Evolutionary conservation across 129 eudicot species (phyloP), one percentile per base, ranked within the genome.

Genomic region (Dittrichia graveolens): DNA sequence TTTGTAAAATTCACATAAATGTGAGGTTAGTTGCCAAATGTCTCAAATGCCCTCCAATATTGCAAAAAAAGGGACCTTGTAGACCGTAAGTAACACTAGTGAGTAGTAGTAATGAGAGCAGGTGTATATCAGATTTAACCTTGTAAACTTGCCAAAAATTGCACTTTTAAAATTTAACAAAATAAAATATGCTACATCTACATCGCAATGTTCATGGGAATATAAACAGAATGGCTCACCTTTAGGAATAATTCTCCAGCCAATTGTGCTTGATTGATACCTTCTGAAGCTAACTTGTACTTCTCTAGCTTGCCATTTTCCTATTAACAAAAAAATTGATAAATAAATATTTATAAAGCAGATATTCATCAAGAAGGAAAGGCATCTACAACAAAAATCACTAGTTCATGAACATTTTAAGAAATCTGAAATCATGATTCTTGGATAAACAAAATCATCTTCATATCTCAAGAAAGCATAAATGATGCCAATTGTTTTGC

Each of bases 261-360:
- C 71, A 81, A 48, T 45, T 77, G 86, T 57, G 99, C 99, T 84
- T 94, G 99, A 50, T 81, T 60, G 71, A 90, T 82, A 54, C 99
- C 99, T 65, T 90, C 91, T 13, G 90, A 66, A 81, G 93, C 96
- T 65, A 94, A 81, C 69, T 90, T 85, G 79, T 88, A 94, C 60
- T 86, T 77, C 45, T 91, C 89, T 59, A 90, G 99, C 44, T 58
- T 67, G 7, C 99, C 99, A 80, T 90, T 89, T 76, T 89, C 95
- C 98, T 93, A 80, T 68, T 54, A 69, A 81, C 47, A 69, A 53
- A 24, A 24, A 24, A 24, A 24, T 24, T 24, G 31, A 24, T 24
- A 24, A 2, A 24, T 24, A 24, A 24, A 24, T 24, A 24, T 24
- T 24, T 24, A 24, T 2, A 24, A 2, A 24, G 31, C 31, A 24